Base-by-base conservation (phyloP, 805 yeast species). In the Yamadazyma laniorum region DNA sequence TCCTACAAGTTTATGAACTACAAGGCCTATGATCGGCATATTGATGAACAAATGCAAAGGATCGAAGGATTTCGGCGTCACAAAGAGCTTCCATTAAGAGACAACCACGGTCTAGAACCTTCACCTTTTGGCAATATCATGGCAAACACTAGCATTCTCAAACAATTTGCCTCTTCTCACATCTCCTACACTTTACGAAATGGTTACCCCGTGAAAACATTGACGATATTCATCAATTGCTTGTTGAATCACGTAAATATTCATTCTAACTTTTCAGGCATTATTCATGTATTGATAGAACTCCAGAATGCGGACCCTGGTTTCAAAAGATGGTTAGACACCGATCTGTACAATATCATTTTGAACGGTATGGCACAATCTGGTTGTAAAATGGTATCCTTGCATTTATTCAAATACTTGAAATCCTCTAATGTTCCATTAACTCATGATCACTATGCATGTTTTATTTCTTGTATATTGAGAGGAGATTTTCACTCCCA, bases 211-310 rank as follows among this genome's bases (percentile, higher is more conserved):
- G 6, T 21, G 2, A 42, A 47, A 29, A 53, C 64, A 11, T 43
- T 55, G 11, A 51, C 55, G 7, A 32, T 56, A 14, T 65, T 68
- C 38, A 39, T 67, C 19, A 65, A 65, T 39, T 65, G 72, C 38
- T 18, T 66, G 2, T 46, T 69, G 25, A 57, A 61, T 42, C 72
- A 67, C 45, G 43, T 66, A 16, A 52, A 51, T 22, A 34, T 57
- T 14, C 55, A 58, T 46, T 69, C 64, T 36, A 67, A 67, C 44
- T 58, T 59, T 32, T 48, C 66, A 2, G 72, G 64, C 1, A 41
- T 58, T 3, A 47, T 53, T 1, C 44, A 48, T 18, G 55, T 49
- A 0, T 38, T 66, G 13, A 32, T 35, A 3, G 44, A 45, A 6
- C 27, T 61, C 2, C 45, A 53, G 14, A 31, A 41, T 3, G 12